phyloP scores from a whole-genome alignment of 2,329 filamentous ascomycete genomes.

The Aspergillus transmontanensis region DNA sequence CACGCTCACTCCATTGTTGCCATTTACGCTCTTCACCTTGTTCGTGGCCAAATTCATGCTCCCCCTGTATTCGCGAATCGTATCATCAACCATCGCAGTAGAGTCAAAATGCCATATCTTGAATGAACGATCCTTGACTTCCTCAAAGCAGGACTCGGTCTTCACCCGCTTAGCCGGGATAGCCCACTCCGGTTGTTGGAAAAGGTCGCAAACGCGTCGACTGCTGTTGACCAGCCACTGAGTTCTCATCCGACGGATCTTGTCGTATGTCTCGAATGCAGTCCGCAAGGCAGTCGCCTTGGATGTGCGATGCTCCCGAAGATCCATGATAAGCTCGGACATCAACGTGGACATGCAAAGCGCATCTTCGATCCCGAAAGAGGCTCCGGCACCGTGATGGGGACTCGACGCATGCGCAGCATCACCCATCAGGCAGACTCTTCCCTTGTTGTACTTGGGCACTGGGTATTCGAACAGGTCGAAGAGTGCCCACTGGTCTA shows the following conservation, averaged over 20 bases:
- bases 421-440: constrained; percentile 39
- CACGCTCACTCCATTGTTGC: too few relatives aligned
- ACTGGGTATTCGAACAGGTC: constrained; percentile 49
- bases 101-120: background rate
- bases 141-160: background rate
- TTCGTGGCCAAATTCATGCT: background rate
- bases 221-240: background rate
- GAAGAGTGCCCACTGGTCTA: constrained; percentile 60
- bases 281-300: background rate
- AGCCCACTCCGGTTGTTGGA: background rate
- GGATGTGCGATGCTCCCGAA: background rate
- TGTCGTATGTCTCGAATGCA: background rate
- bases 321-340: background rate
- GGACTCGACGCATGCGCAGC: constrained; percentile 16
- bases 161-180: background rate
- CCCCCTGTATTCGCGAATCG: background rate
- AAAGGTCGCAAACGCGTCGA: background rate
- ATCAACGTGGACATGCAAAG: background rate
- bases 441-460: constrained; percentile 46
- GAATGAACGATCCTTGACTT: background rate
- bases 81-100: background rate
- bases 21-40: background rate
- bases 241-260: background rate
- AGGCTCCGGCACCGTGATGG: constrained; percentile 16
- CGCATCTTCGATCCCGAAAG: constrained; percentile 10